phyloP scores from a whole-genome alignment of 2,329 filamentous ascomycete species.

The Verticillium nubilum region DNA sequence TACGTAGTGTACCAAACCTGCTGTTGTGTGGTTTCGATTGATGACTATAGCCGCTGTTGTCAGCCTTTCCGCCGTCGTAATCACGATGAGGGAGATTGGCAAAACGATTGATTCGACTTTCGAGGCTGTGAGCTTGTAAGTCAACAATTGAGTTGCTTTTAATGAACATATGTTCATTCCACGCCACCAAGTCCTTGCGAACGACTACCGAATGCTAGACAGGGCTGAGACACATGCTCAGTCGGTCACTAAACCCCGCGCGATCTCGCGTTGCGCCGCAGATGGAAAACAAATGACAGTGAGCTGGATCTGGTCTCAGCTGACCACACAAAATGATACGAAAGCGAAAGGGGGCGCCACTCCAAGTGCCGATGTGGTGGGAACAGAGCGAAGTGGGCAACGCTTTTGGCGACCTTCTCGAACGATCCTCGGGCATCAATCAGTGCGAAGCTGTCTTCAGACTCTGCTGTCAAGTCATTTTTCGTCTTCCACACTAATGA shows the following conservation, averaged over 20 bases:
- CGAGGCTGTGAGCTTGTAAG: no score
- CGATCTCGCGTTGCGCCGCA: not conserved
- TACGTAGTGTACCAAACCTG: not conserved
- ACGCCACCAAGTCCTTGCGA: not conserved
- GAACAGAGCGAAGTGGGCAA: not conserved
- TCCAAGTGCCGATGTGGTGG: not conserved
- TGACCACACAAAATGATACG: not conserved
- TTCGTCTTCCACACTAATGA: not conserved
- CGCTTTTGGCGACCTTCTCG: not conserved
- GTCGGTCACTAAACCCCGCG: not conserved
- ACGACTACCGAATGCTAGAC: not conserved
- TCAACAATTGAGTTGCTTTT: not conserved
- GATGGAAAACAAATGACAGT: not conserved
- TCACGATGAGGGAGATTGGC: no score
- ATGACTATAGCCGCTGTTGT: not conserved
- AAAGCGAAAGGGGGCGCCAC: not conserved
- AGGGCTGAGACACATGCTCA: not conserved
- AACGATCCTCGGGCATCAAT: not conserved
- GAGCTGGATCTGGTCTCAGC: not conserved
- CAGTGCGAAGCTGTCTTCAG: not conserved
- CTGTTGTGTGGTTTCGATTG: not conserved
- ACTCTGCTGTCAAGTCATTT: not conserved
- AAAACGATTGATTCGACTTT: not conserved
- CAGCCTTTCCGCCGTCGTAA: not conserved
- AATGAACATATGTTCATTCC: no score